Percentiles rank a stretch among this genome's conserved stretches.
These are phyloP conservation scores for Puccinia coronata DNA, from an alignment of 1,284 basidiomycete genomes.

Conservation along the genomic window DNA sequence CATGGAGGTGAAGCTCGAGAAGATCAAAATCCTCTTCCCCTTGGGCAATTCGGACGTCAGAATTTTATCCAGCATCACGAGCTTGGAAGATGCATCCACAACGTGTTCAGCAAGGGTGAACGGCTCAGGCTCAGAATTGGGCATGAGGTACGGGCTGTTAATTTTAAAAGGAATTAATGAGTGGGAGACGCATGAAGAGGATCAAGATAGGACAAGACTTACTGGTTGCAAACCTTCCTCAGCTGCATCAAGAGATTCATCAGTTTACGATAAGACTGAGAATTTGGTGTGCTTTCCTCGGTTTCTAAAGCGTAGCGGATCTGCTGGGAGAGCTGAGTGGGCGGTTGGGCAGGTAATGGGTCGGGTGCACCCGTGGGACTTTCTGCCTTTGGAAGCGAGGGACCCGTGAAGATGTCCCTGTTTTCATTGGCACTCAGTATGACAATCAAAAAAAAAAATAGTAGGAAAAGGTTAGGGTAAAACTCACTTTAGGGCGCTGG, in stretches of 20 bases:
- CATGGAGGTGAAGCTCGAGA: slow-evolving; percentile 63
- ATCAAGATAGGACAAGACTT: slow-evolving; percentile 51
- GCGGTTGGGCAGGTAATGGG: slow-evolving; percentile 58
- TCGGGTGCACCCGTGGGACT: slow-evolving; percentile 50
- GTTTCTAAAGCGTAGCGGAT: slow-evolving; percentile 19
- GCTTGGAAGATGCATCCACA: slow-evolving; percentile 64
- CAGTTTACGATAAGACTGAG: slow-evolving; percentile 62
- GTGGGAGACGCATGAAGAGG: not conserved
- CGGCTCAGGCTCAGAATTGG: slow-evolving; percentile 64
- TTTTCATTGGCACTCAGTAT: not conserved
- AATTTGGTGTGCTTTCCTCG: slow-evolving; percentile 30
- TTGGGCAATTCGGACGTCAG: slow-evolving; percentile 52
- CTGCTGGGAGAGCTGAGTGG: slow-evolving; percentile 52
- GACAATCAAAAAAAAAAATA: no score
- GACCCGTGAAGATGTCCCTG: slow-evolving; percentile 19
- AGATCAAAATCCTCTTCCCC: slow-evolving; percentile 54
- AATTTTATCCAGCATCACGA: slow-evolving; percentile 54
- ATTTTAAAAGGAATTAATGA: not conserved
- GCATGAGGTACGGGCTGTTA: slow-evolving; percentile 64
- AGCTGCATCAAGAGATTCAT: slow-evolving; percentile 67
- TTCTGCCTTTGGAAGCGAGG: not conserved
- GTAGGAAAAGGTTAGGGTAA: not conserved
- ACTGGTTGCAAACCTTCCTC: slow-evolving; percentile 67
- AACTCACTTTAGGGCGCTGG: slow-evolving; percentile 53
- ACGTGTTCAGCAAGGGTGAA: slow-evolving; percentile 66